Evolutionary conservation across 2,329 filamentous ascomycete genomes (phyloP).

Genomic region (Fusarium irregulare): DNA sequence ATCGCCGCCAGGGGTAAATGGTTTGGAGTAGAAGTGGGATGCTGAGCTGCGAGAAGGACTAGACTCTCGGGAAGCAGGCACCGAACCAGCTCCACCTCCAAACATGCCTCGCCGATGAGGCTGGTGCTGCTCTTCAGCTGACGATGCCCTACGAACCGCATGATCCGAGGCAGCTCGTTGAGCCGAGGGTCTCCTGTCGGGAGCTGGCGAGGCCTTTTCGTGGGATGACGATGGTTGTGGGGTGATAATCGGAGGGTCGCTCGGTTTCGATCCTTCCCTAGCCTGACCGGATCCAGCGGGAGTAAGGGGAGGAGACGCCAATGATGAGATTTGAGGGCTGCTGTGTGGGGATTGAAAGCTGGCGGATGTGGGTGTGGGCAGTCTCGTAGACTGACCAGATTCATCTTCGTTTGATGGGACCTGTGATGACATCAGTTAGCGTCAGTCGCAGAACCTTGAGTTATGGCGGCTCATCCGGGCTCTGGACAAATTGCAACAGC

Average conservation of each 20-base stretch:
- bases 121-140: conserved; percentile 53
- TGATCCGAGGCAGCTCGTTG: conserved; percentile 59
- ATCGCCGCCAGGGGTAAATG: conserved; percentile 83
- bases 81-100: conserved; percentile 62
- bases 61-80: conserved; percentile 69
- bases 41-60: conserved; percentile 74
- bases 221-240: conserved; percentile 73
- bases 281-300: conserved; percentile 76
- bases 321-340: conserved; percentile 74
- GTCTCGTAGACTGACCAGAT: conserved; percentile 69
- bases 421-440: conserved; percentile 55
- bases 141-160: conserved; percentile 56
- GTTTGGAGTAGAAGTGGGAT: conserved; percentile 74
- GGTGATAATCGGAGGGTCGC: conserved; percentile 66
- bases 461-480: not conserved
- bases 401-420: conserved; percentile 70
- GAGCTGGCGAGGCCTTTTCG: conserved; percentile 59
- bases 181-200: conserved; percentile 54
- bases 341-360: conserved; percentile 73
- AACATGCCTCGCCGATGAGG: conserved; percentile 68
- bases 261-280: conserved; percentile 53
- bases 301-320: conserved; percentile 90
- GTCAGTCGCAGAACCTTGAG: conserved; percentile 34
- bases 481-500: not conserved
- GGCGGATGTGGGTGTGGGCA: conserved; percentile 73